phyloP scores from a whole-genome alignment of 176 grass and related monocot species.

The Luzula sylvatica region DNA sequence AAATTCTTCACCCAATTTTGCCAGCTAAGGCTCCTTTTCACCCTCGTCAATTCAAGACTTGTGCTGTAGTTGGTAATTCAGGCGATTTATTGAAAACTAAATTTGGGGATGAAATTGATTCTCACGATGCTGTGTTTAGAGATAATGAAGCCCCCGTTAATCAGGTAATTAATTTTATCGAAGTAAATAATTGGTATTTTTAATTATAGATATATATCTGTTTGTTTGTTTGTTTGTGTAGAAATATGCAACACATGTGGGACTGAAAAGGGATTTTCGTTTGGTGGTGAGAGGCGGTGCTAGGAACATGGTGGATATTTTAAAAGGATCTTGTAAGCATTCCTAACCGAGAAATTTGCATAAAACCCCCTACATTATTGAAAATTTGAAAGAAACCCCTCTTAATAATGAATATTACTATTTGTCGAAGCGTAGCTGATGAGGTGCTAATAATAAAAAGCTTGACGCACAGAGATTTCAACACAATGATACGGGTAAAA shows the following conservation, averaged over 20 bases:
- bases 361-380: no score
- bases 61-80: no score
- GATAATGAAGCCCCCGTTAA: conserved; percentile 98
- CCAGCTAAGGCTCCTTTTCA: no score
- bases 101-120: conserved; percentile 88
- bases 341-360: no score
- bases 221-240: conserved; percentile 24
- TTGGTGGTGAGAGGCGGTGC: conserved; percentile 90
- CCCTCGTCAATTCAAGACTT: no score
- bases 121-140: no score
- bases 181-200: no score
- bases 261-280: conserved; percentile 86
- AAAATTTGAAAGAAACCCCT: no score
- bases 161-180: no score
- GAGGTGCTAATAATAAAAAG: conserved; percentile 97
- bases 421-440: conserved; percentile 56
- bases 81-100: conserved; percentile 95
- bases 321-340: conserved; percentile 95
- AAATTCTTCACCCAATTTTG: no score
- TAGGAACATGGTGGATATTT: conserved; percentile 85
- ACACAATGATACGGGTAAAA: conserved; percentile 69
- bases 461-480: conserved; percentile 73
- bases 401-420: no score
- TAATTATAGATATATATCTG: no score
- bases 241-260: conserved; percentile 95